A percentile compares a stretch with the other conserved stretches of the same genome.
Conservation (phyloP, 768 basidiomycete genomes). For the Xerocomus potaroensis region DNA sequence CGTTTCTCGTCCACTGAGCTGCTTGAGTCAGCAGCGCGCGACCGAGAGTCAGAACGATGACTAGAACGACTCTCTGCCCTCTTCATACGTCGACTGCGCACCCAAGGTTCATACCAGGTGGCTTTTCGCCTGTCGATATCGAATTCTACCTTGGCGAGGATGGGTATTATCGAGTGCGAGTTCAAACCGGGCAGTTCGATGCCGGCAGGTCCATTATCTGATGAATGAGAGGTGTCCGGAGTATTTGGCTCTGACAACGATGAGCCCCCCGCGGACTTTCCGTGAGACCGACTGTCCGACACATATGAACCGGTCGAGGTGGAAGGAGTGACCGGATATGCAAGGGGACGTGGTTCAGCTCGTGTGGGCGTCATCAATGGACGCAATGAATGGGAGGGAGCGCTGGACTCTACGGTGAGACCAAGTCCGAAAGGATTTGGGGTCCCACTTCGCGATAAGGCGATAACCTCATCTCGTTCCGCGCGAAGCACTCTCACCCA, state of each 20-base stretch:
- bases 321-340: conserved; percentile 35
- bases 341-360: conserved; percentile 35
- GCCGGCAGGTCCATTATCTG: conserved; percentile 39
- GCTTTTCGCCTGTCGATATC: conserved; percentile 82
- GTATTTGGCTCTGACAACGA: conserved; percentile 46
- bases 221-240: conserved; percentile 47
- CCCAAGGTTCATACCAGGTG: conserved; percentile 84
- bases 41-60: conserved; percentile 20
- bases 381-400: conserved; percentile 33
- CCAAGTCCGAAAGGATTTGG: conserved; percentile 43
- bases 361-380: conserved; percentile 45
- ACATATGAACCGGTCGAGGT: conserved; percentile 49
- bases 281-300: conserved; percentile 44
- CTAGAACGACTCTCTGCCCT: conserved; percentile 43
- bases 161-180: conserved; percentile 65
- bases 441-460: conserved; percentile 32
- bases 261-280: conserved; percentile 48
- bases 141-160: conserved; percentile 93
- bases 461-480: conserved; percentile 47
- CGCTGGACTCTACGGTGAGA: conserved; percentile 35
- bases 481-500: conserved; percentile 68
- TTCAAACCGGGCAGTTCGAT: conserved; percentile 64
- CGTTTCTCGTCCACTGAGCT: conserved; percentile 27
- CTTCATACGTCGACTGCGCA: conserved; percentile 59
- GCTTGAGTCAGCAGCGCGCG: conserved; percentile 21